phyloP scores from a whole-genome alignment of 495 filamentous ascomycete species.

The Neurospora discreta region DNA sequence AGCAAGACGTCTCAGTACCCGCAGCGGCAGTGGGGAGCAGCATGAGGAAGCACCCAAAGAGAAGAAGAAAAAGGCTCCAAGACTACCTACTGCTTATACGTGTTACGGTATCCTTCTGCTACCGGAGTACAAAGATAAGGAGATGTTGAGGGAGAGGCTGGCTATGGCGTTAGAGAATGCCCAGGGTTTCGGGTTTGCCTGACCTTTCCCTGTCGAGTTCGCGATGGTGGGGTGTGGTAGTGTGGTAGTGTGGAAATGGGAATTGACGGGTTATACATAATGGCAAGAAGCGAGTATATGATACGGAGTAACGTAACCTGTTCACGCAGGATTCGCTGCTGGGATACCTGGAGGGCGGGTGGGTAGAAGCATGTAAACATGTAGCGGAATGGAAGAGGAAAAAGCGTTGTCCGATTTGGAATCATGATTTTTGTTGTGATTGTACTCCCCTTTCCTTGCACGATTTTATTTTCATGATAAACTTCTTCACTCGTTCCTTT shows the following conservation, averaged over 20 bases:
- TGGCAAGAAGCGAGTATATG: neutral
- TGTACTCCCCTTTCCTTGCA: neutral
- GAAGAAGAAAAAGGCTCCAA: slow-evolving; percentile 22
- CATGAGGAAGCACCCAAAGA: neutral
- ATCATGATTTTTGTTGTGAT: neutral
- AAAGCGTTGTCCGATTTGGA: neutral
- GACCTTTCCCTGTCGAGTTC: neutral
- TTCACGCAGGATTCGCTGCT: neutral
- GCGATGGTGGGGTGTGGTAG: neutral
- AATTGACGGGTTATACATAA: neutral
- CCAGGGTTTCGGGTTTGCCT: slow-evolving; percentile 79
- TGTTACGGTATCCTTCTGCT: slow-evolving; percentile 82
- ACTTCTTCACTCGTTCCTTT: no score
- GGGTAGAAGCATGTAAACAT: neutral
- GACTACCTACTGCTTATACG: slow-evolving; percentile 72
- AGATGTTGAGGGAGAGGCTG: slow-evolving; percentile 62
- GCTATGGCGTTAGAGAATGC: slow-evolving; percentile 75
- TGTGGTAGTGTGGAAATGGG: neutral
- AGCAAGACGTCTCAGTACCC: neutral
- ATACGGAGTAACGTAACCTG: neutral
- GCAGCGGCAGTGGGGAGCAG: neutral
- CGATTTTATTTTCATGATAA: no score
- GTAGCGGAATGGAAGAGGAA: neutral
- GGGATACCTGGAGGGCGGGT: neutral
- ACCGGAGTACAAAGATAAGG: slow-evolving; percentile 64